A percentile compares a stretch with the other conserved stretches of the same genome.
phyloP scores from a whole-genome alignment of 169 alveolate genomes.

The Pseudocohnilembus persalinus region DNA sequence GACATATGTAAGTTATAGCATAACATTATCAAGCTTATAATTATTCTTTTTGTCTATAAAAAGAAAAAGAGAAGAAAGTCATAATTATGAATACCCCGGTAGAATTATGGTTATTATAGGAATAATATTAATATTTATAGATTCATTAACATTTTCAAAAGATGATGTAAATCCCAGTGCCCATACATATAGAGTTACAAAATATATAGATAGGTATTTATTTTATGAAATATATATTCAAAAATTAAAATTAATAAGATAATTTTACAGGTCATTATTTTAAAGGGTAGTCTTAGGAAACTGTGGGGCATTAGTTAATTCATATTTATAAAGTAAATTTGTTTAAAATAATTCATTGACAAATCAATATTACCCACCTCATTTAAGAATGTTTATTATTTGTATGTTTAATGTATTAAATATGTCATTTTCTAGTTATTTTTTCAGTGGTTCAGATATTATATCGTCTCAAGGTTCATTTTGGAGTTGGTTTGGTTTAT shows the following conservation, averaged over 20 bases:
- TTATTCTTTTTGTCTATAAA: not conserved
- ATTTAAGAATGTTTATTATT: not conserved
- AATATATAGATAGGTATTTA: constrained; percentile 1
- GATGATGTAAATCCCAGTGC: not conserved
- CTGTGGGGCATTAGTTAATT: constrained; percentile 12
- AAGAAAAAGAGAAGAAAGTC: constrained; percentile 20
- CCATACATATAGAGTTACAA: not conserved
- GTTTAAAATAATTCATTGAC: constrained; percentile 8
- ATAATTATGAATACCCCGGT: constrained; percentile 11
- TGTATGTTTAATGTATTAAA: constrained; percentile 17
- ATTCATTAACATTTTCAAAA: not conserved
- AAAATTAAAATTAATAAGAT: too few species aligned
- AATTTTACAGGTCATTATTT: constrained; percentile 1
- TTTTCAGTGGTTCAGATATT: constrained; percentile 31
- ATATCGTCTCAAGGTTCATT: constrained; percentile 8
- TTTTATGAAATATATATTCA: too few species aligned
- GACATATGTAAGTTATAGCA: not conserved
- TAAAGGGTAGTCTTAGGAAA: constrained; percentile 37
- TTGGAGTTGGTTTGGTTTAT: constrained; percentile 48
- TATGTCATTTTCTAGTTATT: constrained; percentile 31
- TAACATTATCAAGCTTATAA: not conserved
- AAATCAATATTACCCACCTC: constrained; percentile 32
- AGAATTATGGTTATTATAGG: constrained; percentile 16
- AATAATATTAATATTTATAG: constrained; percentile 12
- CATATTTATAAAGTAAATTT: constrained; percentile 8